Base-by-base conservation (phyloP, 768 basidiomycete species). In the Mycena metata region DNA sequence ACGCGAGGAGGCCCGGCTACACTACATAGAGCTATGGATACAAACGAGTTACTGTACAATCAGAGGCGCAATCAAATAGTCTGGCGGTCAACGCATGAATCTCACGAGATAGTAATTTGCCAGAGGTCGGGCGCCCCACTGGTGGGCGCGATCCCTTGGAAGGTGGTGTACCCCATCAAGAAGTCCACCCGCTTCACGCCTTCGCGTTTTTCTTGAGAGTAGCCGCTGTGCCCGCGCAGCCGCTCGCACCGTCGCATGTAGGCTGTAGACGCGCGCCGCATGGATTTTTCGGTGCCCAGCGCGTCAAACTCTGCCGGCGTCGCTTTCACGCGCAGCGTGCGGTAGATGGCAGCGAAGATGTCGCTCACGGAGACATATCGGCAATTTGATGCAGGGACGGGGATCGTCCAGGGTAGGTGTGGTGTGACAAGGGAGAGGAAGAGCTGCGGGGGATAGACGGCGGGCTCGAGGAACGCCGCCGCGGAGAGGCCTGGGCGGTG, bases 141-240 rank as follows among this genome's bases (percentile, higher is more conserved):
- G n/a, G n/a, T n/a, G n/a, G n/a, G n/a, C n/a, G n/a, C n/a, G n/a
- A n/a, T n/a, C n/a, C n/a, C n/a, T n/a, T n/a, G n/a, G n/a, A n/a
- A n/a, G n/a, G n/a, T n/a, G n/a, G n/a, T n/a, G n/a, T n/a, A n/a
- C n/a, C n/a, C 51, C 51, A 52, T 52, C 51, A 52, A 52, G 51
- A 52, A 52, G n/a, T n/a, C n/a, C n/a, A n/a, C n/a, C n/a, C n/a
- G n/a, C n/a, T n/a, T n/a, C n/a, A n/a, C n/a, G 50, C 30, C 51
- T 35, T 33, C 51, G 49, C 49, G 49, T 23, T 50, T 50, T 50
- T 50, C 49, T 50, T 50, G 49, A 16, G 51, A 52, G 19, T 52
- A 52, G 51, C 51, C 51, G 51, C 51, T 52, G 51, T 52, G 51
- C 30, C 51, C 51, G 51, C 51, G 51, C 51, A 52, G 51, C 51